These are phyloP conservation scores for Russula brevipes DNA, from an alignment of 768 basidiomycete genomes.

Conservation along the genomic window DNA sequence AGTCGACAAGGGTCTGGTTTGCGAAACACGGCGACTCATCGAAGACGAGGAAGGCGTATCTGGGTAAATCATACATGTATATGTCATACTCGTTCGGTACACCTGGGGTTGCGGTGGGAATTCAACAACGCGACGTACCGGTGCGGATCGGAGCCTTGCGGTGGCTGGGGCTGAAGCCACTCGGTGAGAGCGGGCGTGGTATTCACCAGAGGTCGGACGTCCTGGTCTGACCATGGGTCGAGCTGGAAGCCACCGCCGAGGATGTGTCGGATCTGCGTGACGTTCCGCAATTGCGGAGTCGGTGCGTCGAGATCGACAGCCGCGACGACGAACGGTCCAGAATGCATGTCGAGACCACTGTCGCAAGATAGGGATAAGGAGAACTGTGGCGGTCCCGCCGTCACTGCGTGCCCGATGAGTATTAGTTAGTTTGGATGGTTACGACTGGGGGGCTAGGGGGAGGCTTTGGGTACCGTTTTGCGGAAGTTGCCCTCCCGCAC, in stretches of 20 bases:
- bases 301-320: conserved; percentile 13
- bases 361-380: not conserved
- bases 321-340: conserved; percentile 16
- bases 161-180: conserved; percentile 38
- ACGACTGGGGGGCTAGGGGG: too few species aligned
- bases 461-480: too few species aligned
- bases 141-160: too few species aligned
- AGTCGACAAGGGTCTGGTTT: conserved; percentile 32
- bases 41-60: too few species aligned
- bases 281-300: not conserved
- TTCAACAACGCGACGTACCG: too few species aligned
- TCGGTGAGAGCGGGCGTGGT: conserved; percentile 40
- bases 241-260: conserved; percentile 9
- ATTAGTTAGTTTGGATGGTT: too few species aligned
- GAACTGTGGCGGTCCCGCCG: not conserved
- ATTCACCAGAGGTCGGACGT: conserved; percentile 30
- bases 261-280: conserved; percentile 10
- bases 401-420: not conserved
- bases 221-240: too few species aligned
- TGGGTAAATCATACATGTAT: too few species aligned
- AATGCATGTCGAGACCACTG: not conserved
- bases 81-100: too few species aligned
- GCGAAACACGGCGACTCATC: conserved; percentile 32
- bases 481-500: too few species aligned
- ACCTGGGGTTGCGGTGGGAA: too few species aligned